Conservation (phyloP, 495 filamentous ascomycete species). For the Hypoxylon lienhwacheense region DNA sequence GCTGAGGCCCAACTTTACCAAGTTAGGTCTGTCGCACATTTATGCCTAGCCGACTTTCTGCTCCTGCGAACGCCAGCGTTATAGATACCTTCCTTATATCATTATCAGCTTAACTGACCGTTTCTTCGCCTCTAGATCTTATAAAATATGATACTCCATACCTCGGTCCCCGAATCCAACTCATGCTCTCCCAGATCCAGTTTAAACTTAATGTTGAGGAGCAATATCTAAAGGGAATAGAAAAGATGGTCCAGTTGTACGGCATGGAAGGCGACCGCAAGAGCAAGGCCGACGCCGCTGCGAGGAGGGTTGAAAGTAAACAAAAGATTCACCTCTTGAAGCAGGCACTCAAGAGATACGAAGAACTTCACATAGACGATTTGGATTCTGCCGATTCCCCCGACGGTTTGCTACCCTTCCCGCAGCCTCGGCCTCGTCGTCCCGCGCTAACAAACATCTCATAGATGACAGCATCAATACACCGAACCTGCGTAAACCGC, state of each 20-base stretch:
- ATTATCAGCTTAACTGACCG: constrained; percentile 24
- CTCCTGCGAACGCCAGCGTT: neutral
- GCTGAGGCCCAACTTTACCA: constrained; percentile 85
- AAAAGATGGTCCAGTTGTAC: constrained; percentile 99
- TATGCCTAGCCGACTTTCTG: neutral
- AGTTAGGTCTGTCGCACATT: constrained; percentile 72
- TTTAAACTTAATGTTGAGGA: constrained; percentile 99
- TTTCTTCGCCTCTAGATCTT: constrained; percentile 62
- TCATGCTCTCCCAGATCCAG: constrained; percentile 98
- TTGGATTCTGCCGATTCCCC: constrained; percentile 79
- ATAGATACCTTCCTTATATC: neutral
- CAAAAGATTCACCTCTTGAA: constrained; percentile 97
- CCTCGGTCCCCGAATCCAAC: constrained; percentile 94
- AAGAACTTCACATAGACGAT: constrained; percentile 89
- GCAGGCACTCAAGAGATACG: constrained; percentile 93
- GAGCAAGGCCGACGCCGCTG: constrained; percentile 89
- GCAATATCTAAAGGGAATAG: constrained; percentile 98
- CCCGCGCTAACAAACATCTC: constrained; percentile 3
- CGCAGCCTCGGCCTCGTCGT: neutral
- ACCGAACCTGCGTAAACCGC: constrained; percentile 89
- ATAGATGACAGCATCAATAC: constrained; percentile 95
- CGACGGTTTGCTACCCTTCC: constrained; percentile 63
- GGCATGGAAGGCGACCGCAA: constrained; percentile 98
- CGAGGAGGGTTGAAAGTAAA: constrained; percentile 85
- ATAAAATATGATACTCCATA: constrained; percentile 98